These are phyloP conservation scores for Thermomucor indicae-seudaticae DNA, from an alignment of 371 early-diverging fungal species.

Conservation along the genomic window DNA sequence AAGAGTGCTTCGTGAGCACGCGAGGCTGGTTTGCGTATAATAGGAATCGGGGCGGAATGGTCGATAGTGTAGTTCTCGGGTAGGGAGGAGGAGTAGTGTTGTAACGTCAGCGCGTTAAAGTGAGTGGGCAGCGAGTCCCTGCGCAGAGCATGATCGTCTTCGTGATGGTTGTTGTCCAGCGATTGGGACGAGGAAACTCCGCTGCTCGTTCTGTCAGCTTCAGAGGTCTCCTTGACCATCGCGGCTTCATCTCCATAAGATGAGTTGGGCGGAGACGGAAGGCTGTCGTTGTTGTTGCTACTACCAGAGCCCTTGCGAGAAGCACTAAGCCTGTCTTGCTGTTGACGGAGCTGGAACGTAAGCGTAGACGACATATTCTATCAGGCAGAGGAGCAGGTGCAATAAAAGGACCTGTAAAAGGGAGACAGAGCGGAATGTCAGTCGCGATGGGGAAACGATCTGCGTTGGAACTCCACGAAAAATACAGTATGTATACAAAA, in stretches of 20 bases:
- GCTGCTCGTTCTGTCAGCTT: background rate
- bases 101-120: slow-evolving; percentile 32
- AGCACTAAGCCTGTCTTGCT: slow-evolving; percentile 13
- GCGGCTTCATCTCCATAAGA: slow-evolving; percentile 41
- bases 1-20: slow-evolving; percentile 1
- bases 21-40: slow-evolving; percentile 2
- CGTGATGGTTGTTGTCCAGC: slow-evolving; percentile 1
- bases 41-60: slow-evolving; percentile 25
- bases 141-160: slow-evolving; percentile 3
- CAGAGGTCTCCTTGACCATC: background rate
- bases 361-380: slow-evolving; percentile 45
- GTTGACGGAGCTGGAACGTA: slow-evolving; percentile 38
- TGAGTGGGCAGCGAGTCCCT: slow-evolving; percentile 37
- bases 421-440: background rate
- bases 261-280: slow-evolving; percentile 46
- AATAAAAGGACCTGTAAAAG: background rate
- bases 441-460: background rate
- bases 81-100: slow-evolving; percentile 32
- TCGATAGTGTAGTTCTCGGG: slow-evolving; percentile 49
- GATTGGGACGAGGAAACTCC: background rate
- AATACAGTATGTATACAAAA: background rate
- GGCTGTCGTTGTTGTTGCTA: slow-evolving; percentile 10
- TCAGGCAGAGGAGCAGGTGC: no score
- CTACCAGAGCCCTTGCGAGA: slow-evolving; percentile 1
- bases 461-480: no score